Evolutionary conservation across 768 basidiomycete species (phyloP), one percentile per base, ranked within the genome.

Genomic region (Exidia glandulosa): DNA sequence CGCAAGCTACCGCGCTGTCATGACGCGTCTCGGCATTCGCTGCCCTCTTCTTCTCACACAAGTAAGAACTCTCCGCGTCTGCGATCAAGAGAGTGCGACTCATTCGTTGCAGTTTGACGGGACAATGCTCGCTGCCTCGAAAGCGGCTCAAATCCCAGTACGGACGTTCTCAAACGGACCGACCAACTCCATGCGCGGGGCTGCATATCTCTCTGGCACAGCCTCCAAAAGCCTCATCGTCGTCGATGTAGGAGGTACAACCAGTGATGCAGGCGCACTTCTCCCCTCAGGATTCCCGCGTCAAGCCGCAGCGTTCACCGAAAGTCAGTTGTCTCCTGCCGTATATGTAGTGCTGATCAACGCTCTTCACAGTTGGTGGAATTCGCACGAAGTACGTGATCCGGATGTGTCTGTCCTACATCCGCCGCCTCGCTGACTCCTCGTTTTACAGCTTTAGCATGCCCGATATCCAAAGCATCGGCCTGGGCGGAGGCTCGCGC

Each of bases 151-250:
- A 31, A 73, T 86, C 37, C 85, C 85, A 2, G 81, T 87, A 65
- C 76, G 80, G 58, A 87, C 85, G 0, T 87, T 79, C 66, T 77
- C 77, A 25, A 79, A 77, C 47, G 82, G 82, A 2, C 80, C 84
- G 5, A 87, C 85, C 1, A 86, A 86, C 67, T 84, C 83, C 1
- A 87, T 86, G 84, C 74, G 85, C 56, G 85, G 84, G 9, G 85
- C 84, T 4, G 80, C 79, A 3, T 85, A 80, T 67, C 73, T 86
- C 4, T 78, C 84, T 1, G 77, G 76, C 6, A 9, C 68, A 75
- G 48, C 59, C 50, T 68, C 41, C 14, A 30, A 55, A 37, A 55
- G 73, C 60, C 74, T 76, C 45, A 71, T 84, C 56, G 85, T 86
- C 0, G 75, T 82, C 58, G 85, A 86, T 67, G 74, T 85, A 60